Conservation (phyloP, 192 early-diverging fungal species). For the Gonapodya sp. region DNA sequence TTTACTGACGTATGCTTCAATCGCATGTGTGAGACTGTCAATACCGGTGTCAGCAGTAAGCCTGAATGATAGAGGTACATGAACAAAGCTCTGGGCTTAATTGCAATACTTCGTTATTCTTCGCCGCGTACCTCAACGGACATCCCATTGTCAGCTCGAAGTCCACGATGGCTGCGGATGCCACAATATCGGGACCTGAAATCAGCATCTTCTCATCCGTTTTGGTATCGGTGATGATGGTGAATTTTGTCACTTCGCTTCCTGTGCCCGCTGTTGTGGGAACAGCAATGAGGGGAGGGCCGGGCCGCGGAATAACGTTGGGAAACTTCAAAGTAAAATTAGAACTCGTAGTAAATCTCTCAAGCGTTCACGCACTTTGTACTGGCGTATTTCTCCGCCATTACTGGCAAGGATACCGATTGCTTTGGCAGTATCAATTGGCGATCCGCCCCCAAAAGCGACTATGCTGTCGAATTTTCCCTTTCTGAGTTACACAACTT, state of each 20-base stretch:
- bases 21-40: slow-evolving; percentile 15
- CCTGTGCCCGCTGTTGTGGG: slow-evolving; percentile 16
- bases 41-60: slow-evolving; percentile 15
- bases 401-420: slow-evolving; percentile 12
- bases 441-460: slow-evolving; percentile 13
- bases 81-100: background rate
- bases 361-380: slow-evolving; percentile 1
- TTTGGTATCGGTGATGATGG: slow-evolving; percentile 14
- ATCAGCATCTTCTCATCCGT: slow-evolving; percentile 17
- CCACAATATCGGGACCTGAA: slow-evolving; percentile 11
- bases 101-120: background rate
- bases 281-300: slow-evolving; percentile 13
- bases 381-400: slow-evolving; percentile 2
- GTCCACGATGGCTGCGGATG: slow-evolving; percentile 14
- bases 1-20: slow-evolving; percentile 16
- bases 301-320: slow-evolving; percentile 9
- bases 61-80: no score
- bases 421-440: slow-evolving; percentile 16
- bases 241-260: slow-evolving; percentile 15
- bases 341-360: no score
- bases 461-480: slow-evolving; percentile 4
- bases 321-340: slow-evolving; percentile 10
- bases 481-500: background rate
- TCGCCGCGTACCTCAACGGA: background rate
- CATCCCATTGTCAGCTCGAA: slow-evolving; percentile 13